Conservation (phyloP, 1,284 basidiomycete genomes). For the Ustilago tritici region DNA sequence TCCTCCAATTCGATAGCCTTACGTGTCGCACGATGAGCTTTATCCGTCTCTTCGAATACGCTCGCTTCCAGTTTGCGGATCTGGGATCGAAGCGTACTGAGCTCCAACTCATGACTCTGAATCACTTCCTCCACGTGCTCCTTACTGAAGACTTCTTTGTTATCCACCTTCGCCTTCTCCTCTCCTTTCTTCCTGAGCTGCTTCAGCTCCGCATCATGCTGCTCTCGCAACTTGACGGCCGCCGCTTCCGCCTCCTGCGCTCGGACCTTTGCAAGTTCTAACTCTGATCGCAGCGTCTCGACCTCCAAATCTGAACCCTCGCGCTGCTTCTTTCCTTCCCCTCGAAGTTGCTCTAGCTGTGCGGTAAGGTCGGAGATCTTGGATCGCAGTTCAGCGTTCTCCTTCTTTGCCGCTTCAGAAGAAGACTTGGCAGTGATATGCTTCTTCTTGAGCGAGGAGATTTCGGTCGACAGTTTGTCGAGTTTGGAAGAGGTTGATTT, state of each 20-base stretch:
- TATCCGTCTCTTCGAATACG: slow-evolving; percentile 58
- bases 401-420: slow-evolving; percentile 44
- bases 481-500: slow-evolving; percentile 10
- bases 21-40: slow-evolving; percentile 46
- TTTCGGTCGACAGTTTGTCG: slow-evolving; percentile 35
- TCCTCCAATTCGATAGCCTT: slow-evolving; percentile 56
- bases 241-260: slow-evolving; percentile 22
- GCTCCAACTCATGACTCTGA: slow-evolving; percentile 55
- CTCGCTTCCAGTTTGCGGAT: slow-evolving; percentile 56
- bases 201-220: slow-evolving; percentile 4
- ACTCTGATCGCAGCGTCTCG: slow-evolving; percentile 29
- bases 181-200: not conserved
- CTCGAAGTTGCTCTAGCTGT: slow-evolving; percentile 12
- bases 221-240: slow-evolving; percentile 3
- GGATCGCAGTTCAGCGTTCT: slow-evolving; percentile 36
- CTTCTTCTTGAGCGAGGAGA: slow-evolving; percentile 45
- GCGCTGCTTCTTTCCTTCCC: slow-evolving; percentile 1
- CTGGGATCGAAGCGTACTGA: slow-evolving; percentile 47
- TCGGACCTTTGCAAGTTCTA: slow-evolving; percentile 20
- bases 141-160: slow-evolving; percentile 41
- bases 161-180: slow-evolving; percentile 27
- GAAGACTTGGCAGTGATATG: slow-evolving; percentile 49
- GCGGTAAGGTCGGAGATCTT: slow-evolving; percentile 13
- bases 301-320: slow-evolving; percentile 19
- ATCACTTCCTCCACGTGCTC: slow-evolving; percentile 48